phyloP scores from a whole-genome alignment of 495 filamentous ascomycete species.

The Jackrogersella multiformis region DNA sequence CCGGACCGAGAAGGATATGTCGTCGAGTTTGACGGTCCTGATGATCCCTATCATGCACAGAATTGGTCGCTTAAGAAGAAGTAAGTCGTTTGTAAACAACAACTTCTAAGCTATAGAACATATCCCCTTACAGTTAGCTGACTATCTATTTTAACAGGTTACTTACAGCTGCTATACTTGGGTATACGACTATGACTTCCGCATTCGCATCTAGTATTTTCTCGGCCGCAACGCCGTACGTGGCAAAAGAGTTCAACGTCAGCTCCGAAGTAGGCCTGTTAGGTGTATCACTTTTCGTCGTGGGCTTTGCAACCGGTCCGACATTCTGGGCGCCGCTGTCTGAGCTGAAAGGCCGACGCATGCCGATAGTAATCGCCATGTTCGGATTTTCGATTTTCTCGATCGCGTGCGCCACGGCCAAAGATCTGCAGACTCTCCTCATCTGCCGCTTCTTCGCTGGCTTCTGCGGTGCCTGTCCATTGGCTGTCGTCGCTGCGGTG shows the following conservation, averaged over 20 bases:
- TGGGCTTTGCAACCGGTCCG: slow-evolving; percentile 75
- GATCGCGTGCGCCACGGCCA: slow-evolving; percentile 73
- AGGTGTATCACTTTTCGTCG: slow-evolving; percentile 74
- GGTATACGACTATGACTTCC: slow-evolving; percentile 77
- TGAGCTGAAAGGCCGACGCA: slow-evolving; percentile 77
- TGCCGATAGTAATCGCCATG: slow-evolving; percentile 75
- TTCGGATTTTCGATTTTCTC: slow-evolving; percentile 84
- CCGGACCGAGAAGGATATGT: slow-evolving; percentile 84
- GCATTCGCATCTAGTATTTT: slow-evolving; percentile 79
- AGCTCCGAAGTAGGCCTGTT: slow-evolving; percentile 68
- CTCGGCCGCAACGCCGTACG: slow-evolving; percentile 65
- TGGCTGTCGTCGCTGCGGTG: slow-evolving; percentile 85
- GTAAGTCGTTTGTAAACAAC: slow-evolving; percentile 52
- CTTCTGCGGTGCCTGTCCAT: slow-evolving; percentile 76
- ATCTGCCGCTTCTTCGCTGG: slow-evolving; percentile 87
- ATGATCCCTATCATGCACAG: slow-evolving; percentile 82
- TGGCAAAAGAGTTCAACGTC: slow-evolving; percentile 64
- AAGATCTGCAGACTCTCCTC: slow-evolving; percentile 84
- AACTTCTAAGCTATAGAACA: neutral
- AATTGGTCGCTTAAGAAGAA: slow-evolving; percentile 86
- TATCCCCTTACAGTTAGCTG: slow-evolving; percentile 14
- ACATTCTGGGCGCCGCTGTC: slow-evolving; percentile 76
- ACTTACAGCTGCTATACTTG: slow-evolving; percentile 74
- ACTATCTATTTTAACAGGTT: slow-evolving; percentile 55
- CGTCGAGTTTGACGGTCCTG: slow-evolving; percentile 82